A percentile compares a stretch with the other conserved stretches of the same genome.
These are phyloP conservation scores for Eimeria praecox DNA, from an alignment of 169 alveolate genomes.

Conservation along the genomic window DNA sequence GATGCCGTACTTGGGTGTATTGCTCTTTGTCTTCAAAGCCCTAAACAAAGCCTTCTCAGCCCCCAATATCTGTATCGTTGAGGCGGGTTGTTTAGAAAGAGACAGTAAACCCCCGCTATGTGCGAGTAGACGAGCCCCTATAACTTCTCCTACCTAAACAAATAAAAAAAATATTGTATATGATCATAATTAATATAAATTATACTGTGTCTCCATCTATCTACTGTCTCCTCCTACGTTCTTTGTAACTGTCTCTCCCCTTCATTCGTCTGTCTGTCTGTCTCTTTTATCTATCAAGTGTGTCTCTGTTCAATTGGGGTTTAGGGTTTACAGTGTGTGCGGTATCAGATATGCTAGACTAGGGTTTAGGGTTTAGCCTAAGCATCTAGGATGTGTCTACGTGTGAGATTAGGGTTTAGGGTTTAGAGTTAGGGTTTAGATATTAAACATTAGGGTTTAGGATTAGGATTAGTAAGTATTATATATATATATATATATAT, in stretches of 20 bases:
- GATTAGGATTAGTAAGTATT: background rate
- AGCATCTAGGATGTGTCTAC: no score
- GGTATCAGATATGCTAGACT: no score
- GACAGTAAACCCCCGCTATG: constrained; percentile 99
- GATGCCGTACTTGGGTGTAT: constrained; percentile 99
- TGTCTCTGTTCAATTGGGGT: no score
- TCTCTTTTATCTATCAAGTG: no score
- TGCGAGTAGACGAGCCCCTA: constrained; percentile 99
- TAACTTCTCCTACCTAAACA: constrained; percentile 98
- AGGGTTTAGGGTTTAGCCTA: no score
- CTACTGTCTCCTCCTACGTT: no score
- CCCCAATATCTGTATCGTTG: constrained; percentile 99
- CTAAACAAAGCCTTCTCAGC: constrained; percentile 98
- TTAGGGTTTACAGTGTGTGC: no score
- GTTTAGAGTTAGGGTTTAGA: no score
- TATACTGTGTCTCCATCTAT: background rate
- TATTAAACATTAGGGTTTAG: background rate
- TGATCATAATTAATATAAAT: background rate
- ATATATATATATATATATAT: background rate
- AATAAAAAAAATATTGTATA: background rate
- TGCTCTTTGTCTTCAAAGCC: constrained; percentile 98
- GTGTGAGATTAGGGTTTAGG: no score
- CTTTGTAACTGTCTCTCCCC: no score
- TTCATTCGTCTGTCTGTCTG: no score
- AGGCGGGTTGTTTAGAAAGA: constrained; percentile 99